Base-by-base conservation (phyloP, 2,329 filamentous ascomycete species). In the Xylaria sp. region DNA sequence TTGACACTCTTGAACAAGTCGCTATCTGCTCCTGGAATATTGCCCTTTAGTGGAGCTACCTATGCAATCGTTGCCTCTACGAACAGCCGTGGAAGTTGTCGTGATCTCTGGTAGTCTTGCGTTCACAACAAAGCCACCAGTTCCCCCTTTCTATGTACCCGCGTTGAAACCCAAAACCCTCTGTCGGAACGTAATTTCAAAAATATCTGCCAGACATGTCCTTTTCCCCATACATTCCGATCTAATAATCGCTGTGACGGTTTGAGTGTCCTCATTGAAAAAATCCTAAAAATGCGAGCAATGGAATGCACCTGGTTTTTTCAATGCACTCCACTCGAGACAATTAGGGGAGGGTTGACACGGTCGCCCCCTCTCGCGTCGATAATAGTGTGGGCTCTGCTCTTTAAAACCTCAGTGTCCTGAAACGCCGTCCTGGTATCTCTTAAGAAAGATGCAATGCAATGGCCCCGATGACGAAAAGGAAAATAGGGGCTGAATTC, bases 351-450 rank as follows among this genome's bases (percentile, higher is more conserved):
- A 43, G 33, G 23, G 48, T 64, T 68, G 68, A 55, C 58, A 66
- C 71, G 68, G 28, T 5, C 28, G 28, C 65, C 69, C 60, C 73
- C 70, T 72, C 8, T 69, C 73, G 69, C 71, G 71, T 68, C 61
- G 69, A 60, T 67, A 73, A 72, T 59, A 51, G 59, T 72, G 51
- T 69, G 57, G 68, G 46, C 64, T 64, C 70, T 71, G 67, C 58
- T 63, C 62, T 63, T 61, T 28, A 5, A 56, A 68, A 71, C 63
- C 15, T 60, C 64, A 67, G 62, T 64, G 62, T 72, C 76, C 73
- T 59, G 70, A 75, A 83, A 83, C 82, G 80, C 81, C 82, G 71
- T 78, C 79, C 77, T 83, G 82, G 82, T 84, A 83, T 84, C 81
- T 82, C 76, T 75, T 68, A 79, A 80, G 31, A 71, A 68, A 70